phyloP scores from a whole-genome alignment of 129 eudicot species.

The Lonicera japonica region DNA sequence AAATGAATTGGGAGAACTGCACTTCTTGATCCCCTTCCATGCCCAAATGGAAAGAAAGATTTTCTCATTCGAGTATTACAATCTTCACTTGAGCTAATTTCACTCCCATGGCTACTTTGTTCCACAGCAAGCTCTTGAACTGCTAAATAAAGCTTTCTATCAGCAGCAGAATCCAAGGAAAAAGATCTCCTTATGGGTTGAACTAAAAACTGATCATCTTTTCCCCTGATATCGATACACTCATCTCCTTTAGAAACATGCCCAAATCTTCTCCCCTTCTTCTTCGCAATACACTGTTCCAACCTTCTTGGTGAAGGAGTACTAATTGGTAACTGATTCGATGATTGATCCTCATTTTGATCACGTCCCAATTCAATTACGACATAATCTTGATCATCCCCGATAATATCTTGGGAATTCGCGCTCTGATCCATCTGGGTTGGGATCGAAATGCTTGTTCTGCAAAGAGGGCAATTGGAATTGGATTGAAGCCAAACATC shows the following conservation, averaged over 20 bases:
- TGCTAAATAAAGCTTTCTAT: constrained; percentile 59
- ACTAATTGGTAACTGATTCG: neutral
- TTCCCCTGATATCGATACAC: constrained; percentile 49
- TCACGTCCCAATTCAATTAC: constrained; percentile 53
- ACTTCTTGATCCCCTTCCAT: constrained; percentile 55
- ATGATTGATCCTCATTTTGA: constrained; percentile 1
- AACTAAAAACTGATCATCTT: constrained; percentile 41
- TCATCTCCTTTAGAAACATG: constrained; percentile 85
- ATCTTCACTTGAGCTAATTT: constrained; percentile 20
- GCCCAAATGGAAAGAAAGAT: constrained; percentile 72
- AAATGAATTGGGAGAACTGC: constrained; percentile 52
- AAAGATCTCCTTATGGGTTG: constrained; percentile 76
- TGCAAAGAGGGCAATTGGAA: constrained; percentile 87
- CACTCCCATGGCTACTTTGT: constrained; percentile 19
- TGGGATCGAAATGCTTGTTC: constrained; percentile 55
- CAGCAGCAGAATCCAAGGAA: constrained; percentile 79
- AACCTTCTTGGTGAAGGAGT: constrained; percentile 25
- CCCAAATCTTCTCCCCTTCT: constrained; percentile 23
- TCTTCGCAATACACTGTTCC: constrained; percentile 10
- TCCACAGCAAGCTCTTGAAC: constrained; percentile 49
- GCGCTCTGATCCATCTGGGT: constrained; percentile 16
- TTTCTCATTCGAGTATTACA: constrained; percentile 38
- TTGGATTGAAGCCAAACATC: constrained; percentile 90
- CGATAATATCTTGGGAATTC: constrained; percentile 12
- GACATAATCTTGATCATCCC: constrained; percentile 52